Evolutionary conservation across 2,329 filamentous ascomycete genomes (phyloP).

Genomic region (Penicillium vulpinum): DNA sequence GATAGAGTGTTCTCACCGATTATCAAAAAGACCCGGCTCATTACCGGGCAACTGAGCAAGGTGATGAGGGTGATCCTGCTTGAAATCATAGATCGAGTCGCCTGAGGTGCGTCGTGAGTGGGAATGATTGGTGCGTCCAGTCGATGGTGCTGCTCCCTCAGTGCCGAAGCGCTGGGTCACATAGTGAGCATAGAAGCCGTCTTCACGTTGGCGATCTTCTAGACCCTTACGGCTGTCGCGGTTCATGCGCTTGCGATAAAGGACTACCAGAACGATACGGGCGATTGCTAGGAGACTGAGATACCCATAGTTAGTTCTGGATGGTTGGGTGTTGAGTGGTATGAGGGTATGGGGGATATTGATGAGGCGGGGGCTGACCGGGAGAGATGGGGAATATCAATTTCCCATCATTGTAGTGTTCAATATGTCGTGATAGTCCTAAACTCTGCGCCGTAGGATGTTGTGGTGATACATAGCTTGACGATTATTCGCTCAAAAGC

Average conservation of each 20-base stretch:
- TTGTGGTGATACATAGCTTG: no score
- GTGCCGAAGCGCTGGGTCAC: constrained; percentile 1
- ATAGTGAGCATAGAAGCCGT: constrained; percentile 5
- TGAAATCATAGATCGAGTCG: constrained; percentile 8
- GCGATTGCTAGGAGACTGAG: background rate
- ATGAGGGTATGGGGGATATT: background rate
- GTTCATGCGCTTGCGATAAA: background rate
- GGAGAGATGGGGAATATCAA: no score
- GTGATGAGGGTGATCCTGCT: constrained; percentile 6
- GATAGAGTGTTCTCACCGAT: no score
- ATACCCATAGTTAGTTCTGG: background rate
- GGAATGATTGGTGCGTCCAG: background rate
- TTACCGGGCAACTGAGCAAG: background rate
- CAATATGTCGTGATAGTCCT: no score
- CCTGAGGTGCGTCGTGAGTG: constrained; percentile 1
- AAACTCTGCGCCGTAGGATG: no score
- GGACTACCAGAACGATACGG: constrained; percentile 4
- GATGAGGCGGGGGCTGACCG: background rate
- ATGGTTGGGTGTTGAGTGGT: background rate
- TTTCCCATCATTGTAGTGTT: no score
- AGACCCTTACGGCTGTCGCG: constrained; percentile 3
- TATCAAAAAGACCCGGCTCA: background rate
- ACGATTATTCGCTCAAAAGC: no score
- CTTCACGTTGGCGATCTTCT: background rate
- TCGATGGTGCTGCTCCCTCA: background rate